Base-by-base conservation (phyloP, 805 yeast species). In the Pichia occidentalis region DNA sequence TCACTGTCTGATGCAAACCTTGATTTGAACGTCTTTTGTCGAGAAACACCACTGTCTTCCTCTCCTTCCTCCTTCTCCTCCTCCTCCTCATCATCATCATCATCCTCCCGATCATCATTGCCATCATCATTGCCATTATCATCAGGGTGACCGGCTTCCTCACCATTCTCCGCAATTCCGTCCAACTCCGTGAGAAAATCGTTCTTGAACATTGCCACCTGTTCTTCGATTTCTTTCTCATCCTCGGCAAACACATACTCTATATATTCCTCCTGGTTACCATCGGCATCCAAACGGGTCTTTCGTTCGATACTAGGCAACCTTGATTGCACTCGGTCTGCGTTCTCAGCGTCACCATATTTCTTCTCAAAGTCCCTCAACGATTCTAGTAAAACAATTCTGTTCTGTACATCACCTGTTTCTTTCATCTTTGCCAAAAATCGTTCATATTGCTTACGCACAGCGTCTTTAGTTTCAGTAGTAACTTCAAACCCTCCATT, bases 211-310 rank as follows among this genome's bases (percentile, higher is more conserved):
- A 31, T 36, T 7, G 39, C 45, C 16, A 47, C 36, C 19, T 47
- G 47, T 22, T 37, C 33, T 21, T 47, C 39, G 24, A 46, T 39
- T 32, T 45, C 53, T 23, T 46, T 46, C 32, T 63, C 68, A 46
- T 78, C 84, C 31, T 80, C 84, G 1, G 88, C 85, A 49, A 82
- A 85, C 4, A 71, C 59, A 54, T 77, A 81, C 39, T 77, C 87
- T 36, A 65, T 51, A 46, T 66, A 67, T 48, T 78, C 85, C 42
- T 71, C 69, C 39, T 71, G 71, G 2, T 65, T 52, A 3, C 74
- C 79, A 32, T 67, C 71, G 4, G 44, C 50, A 19, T 40, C 49
- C 4, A 53, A 56, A 33, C 65, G 61, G 18, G 70, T 58, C 48
- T 69, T 65, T 45, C 67, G 73, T 14, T 71, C 70, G 9, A 70